Conservation (phyloP, 495 filamentous ascomycete genomes). For the Xylaria palmicola region DNA sequence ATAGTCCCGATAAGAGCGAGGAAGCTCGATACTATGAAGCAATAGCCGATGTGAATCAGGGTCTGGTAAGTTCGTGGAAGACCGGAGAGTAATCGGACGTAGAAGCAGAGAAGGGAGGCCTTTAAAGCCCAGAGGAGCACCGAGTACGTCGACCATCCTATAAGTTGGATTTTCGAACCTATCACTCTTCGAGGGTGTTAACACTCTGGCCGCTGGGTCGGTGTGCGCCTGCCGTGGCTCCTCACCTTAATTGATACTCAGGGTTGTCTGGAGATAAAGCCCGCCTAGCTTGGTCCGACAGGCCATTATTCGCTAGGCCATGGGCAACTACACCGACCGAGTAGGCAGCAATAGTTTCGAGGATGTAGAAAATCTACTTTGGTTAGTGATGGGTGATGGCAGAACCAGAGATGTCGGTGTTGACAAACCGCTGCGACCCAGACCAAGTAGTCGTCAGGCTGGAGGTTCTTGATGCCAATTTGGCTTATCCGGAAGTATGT, state of each 20-base stretch:
- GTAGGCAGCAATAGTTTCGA: slow-evolving; percentile 37
- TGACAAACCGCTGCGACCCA: slow-evolving; percentile 43
- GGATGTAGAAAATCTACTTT: slow-evolving; percentile 36
- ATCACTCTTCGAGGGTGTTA: too few species aligned
- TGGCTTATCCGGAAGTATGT: slow-evolving; percentile 37
- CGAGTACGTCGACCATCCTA: slow-evolving; percentile 60
- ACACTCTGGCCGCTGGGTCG: too few species aligned
- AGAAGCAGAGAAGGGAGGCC: slow-evolving; percentile 58
- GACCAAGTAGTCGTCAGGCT: slow-evolving; percentile 41
- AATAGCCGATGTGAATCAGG: slow-evolving; percentile 53
- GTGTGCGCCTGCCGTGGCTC: too few species aligned
- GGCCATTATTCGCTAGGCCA: slow-evolving; percentile 60
- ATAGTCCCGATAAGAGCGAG: slow-evolving; percentile 53
- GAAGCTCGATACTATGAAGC: slow-evolving; percentile 49
- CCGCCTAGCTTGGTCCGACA: slow-evolving; percentile 52
- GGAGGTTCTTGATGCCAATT: slow-evolving; percentile 34
- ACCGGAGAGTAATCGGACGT: slow-evolving; percentile 56
- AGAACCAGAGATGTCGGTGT: too few species aligned
- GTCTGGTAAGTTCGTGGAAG: background rate
- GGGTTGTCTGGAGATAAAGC: slow-evolving; percentile 44
- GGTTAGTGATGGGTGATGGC: too few species aligned
- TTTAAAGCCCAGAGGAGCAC: slow-evolving; percentile 58
- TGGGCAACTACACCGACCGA: slow-evolving; percentile 41
- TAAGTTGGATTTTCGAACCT: slow-evolving; percentile 60
- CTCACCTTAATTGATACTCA: slow-evolving; percentile 47